phyloP scores from a whole-genome alignment of 169 alveolate genomes.

The Perkinsus chesapeaki region DNA sequence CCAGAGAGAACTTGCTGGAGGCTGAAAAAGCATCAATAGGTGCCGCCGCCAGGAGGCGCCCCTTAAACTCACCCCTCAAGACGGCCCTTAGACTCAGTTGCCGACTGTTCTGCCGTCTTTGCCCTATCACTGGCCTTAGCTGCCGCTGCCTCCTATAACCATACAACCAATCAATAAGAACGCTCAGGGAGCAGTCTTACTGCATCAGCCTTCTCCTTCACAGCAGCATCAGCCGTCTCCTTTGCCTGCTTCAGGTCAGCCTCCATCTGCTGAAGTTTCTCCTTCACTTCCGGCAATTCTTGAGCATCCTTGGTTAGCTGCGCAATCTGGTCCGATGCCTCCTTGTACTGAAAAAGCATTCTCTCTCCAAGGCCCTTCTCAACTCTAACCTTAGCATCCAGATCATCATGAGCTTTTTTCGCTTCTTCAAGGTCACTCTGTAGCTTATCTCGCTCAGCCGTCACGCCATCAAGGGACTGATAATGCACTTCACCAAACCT shows the following conservation, averaged over 20 bases:
- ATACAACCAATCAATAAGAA: background rate
- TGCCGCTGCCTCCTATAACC: background rate
- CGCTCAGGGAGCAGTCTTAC: background rate
- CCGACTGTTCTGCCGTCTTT: background rate
- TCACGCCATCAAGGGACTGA: background rate
- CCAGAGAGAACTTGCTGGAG: background rate
- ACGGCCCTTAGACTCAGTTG: background rate
- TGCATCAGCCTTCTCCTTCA: constrained; percentile 1
- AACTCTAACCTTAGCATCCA: background rate
- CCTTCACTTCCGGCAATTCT: background rate
- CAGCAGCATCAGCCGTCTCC: background rate
- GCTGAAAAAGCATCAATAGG: background rate
- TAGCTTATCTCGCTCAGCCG: background rate
- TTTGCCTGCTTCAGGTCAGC: background rate
- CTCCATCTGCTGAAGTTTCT: background rate
- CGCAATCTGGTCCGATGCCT: background rate
- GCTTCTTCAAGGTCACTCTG: background rate
- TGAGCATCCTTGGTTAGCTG: background rate
- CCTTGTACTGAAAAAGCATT: background rate
- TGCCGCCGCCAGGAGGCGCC: background rate
- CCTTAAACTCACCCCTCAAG: background rate
- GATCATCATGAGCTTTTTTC: background rate
- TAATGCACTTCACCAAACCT: background rate
- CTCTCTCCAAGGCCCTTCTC: background rate
- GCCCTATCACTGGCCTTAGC: background rate